A percentile compares a stretch with the other conserved stretches of the same genome.
These are phyloP conservation scores for Crithidia expoeki DNA, from an alignment of 208 protist species.

Conservation along the genomic window DNA sequence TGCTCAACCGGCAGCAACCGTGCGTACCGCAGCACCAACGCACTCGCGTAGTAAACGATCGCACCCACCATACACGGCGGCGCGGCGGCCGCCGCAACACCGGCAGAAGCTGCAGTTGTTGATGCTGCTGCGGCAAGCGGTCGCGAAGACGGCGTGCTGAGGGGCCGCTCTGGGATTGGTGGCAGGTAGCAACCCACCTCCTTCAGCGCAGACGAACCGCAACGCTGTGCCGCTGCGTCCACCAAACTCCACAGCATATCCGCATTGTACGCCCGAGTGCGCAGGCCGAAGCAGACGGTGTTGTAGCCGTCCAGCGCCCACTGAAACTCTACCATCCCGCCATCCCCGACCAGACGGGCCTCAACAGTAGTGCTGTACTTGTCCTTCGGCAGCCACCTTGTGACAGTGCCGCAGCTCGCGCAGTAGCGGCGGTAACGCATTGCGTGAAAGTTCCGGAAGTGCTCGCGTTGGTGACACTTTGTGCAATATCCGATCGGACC, in stretches of 20 bases:
- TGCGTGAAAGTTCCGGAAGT: conserved; percentile 49
- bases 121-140: not conserved
- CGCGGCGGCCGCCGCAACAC: not conserved
- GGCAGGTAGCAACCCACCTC: conserved; percentile 46
- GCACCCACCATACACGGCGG: conserved; percentile 52
- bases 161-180: conserved; percentile 31
- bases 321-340: conserved; percentile 57
- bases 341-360: conserved; percentile 57
- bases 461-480: conserved; percentile 40
- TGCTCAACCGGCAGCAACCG: conserved; percentile 39
- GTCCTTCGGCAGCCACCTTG: conserved; percentile 70
- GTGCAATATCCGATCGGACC: conserved; percentile 35
- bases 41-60: conserved; percentile 78
- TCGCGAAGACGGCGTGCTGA: conserved; percentile 14
- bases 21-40: conserved; percentile 66
- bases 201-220: conserved; percentile 27
- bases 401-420: conserved; percentile 46
- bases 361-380: conserved; percentile 49
- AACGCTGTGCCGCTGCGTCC: conserved; percentile 19
- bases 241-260: conserved; percentile 42
- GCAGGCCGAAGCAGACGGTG: conserved; percentile 33
- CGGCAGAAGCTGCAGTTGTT: not conserved
- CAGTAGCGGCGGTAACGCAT: conserved; percentile 60
- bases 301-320: conserved; percentile 50
- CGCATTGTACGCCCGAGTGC: conserved; percentile 51